phyloP scores from a whole-genome alignment of 192 early-diverging fungal species.

The Dimargaris cristalligena region DNA sequence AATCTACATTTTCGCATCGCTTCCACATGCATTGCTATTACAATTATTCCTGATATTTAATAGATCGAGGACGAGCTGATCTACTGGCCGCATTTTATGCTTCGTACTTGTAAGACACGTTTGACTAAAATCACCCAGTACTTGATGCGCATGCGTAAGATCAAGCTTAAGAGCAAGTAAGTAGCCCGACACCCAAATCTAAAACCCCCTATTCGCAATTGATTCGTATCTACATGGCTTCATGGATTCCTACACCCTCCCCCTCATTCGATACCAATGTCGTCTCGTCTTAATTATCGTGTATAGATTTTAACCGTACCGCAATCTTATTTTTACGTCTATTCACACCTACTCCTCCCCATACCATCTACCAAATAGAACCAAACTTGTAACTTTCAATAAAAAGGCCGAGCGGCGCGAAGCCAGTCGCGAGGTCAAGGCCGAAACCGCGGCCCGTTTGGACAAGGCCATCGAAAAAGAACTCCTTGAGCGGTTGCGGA shows the following conservation, averaged over 20 bases:
- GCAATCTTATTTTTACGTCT: too few relatives aligned
- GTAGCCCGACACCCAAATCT: too few relatives aligned
- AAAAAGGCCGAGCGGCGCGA: constrained; percentile 90
- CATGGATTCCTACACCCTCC: too few relatives aligned
- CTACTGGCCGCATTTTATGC: constrained; percentile 81
- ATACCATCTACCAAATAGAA: too few relatives aligned
- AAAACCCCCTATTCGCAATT: too few relatives aligned
- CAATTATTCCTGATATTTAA: background rate
- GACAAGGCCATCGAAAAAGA: constrained; percentile 92
- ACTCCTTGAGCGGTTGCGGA: constrained; percentile 76
- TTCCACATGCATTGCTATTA: background rate
- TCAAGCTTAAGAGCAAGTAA: constrained; percentile 67
- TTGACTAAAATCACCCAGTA: constrained; percentile 94
- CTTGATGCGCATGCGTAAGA: constrained; percentile 80
- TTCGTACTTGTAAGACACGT: constrained; percentile 94
- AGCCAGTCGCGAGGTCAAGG: constrained; percentile 66
- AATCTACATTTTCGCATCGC: too few relatives aligned
- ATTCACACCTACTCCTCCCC: too few relatives aligned
- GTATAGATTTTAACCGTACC: too few relatives aligned
- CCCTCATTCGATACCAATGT: too few relatives aligned
- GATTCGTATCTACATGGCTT: too few relatives aligned
- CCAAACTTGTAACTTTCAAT: constrained; percentile 74
- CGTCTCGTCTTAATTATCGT: too few relatives aligned
- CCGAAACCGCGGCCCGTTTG: constrained; percentile 78
- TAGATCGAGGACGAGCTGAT: constrained; percentile 67